Conservation (phyloP, 768 basidiomycete genomes). For the Grammothele lineata region DNA sequence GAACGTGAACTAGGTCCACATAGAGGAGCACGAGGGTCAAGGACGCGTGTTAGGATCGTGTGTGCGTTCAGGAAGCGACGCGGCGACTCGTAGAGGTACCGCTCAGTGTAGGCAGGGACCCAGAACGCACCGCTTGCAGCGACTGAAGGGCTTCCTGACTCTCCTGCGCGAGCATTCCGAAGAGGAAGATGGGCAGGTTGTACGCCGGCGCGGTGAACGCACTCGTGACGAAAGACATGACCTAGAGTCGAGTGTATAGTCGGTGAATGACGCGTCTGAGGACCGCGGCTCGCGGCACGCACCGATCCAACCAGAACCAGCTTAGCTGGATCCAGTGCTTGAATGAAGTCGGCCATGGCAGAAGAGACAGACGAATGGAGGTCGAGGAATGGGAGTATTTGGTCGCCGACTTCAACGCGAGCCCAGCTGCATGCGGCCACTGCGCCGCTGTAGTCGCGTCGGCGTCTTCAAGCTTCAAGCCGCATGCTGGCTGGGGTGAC, state of each 20-base stretch:
- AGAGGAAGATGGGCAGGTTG: constrained; percentile 81
- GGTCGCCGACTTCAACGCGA: background rate
- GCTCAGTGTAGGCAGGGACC: background rate
- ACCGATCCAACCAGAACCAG: constrained; percentile 65
- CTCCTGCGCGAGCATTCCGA: constrained; percentile 72
- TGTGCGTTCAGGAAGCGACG: background rate
- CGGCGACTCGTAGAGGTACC: background rate
- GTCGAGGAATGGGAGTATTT: too few relatives aligned
- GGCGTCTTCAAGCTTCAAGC: too few relatives aligned
- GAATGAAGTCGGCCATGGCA: constrained; percentile 61
- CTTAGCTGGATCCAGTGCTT: constrained; percentile 68
- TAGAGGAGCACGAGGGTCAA: too few relatives aligned
- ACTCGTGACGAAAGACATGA: constrained; percentile 56
- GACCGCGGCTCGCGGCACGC: too few relatives aligned
- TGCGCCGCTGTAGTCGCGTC: too few relatives aligned
- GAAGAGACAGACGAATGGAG: too few relatives aligned
- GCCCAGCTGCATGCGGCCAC: background rate
- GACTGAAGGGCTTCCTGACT: constrained; percentile 59
- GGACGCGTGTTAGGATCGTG: background rate
- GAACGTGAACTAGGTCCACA: constrained; percentile 63
- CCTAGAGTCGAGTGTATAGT: too few relatives aligned
- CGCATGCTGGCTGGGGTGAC: too few relatives aligned
- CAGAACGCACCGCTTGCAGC: constrained; percentile 57
- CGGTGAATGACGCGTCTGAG: too few relatives aligned
- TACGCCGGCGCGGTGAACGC: constrained; percentile 61